These are phyloP conservation scores for Hypoxylon rickii DNA, from an alignment of 495 filamentous ascomycete species.

Conservation along the genomic window DNA sequence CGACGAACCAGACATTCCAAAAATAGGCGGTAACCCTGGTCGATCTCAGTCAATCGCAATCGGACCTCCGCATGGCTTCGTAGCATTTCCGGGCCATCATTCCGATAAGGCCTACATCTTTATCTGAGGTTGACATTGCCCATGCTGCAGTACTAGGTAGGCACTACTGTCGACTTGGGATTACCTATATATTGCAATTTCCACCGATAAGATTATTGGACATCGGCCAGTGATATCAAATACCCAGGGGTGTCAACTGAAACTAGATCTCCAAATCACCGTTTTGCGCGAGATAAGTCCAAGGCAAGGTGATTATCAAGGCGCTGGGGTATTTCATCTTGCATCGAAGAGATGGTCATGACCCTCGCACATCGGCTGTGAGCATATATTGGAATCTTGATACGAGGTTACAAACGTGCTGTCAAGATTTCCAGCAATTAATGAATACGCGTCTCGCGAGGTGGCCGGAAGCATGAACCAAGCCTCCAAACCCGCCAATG, in stretches of 20 bases:
- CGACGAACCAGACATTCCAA: background rate
- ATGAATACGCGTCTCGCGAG: constrained; percentile 22
- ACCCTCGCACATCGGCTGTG: constrained; percentile 27
- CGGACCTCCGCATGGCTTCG: constrained; percentile 32
- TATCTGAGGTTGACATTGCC: too few relatives aligned
- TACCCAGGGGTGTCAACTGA: too few relatives aligned
- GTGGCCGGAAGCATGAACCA: constrained; percentile 17
- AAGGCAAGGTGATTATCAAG: constrained; percentile 11
- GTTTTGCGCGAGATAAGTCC: background rate
- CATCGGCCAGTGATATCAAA: constrained; percentile 3
- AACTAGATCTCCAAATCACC: too few relatives aligned
- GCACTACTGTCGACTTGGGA: too few relatives aligned
- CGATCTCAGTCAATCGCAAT: background rate
- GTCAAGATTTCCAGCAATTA: constrained; percentile 15
- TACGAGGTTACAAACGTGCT: constrained; percentile 31
- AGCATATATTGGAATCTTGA: constrained; percentile 34
- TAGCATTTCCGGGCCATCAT: too few relatives aligned
- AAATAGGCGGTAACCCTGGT: constrained; percentile 8
- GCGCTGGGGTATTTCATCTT: constrained; percentile 7
- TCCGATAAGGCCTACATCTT: too few relatives aligned
- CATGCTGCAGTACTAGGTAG: too few relatives aligned
- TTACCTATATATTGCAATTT: background rate
- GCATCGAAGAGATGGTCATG: constrained; percentile 2
- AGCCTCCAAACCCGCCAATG: constrained; percentile 19
- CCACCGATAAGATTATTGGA: background rate